Evolutionary conservation across 176 grass and related monocot genomes (phyloP).

Genomic region (Phyllostachys edulis): DNA sequence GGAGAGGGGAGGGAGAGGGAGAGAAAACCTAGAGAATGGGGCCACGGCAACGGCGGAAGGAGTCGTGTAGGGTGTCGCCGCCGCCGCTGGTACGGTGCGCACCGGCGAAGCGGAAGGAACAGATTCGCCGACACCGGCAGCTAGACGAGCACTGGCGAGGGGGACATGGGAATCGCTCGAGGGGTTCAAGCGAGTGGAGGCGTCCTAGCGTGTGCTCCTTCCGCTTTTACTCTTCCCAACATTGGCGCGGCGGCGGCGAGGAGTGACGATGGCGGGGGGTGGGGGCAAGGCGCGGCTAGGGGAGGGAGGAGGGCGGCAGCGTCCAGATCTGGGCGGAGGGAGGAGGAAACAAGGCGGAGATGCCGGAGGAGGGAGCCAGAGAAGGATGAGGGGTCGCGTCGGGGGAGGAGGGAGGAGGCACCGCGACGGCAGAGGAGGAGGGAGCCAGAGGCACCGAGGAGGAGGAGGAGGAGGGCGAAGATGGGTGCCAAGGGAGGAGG

Average conservation of each 20-base stretch:
- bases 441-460: too few species aligned
- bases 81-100: background rate
- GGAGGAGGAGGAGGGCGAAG: too few species aligned
- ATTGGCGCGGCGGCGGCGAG: background rate
- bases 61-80: background rate
- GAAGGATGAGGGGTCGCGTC: too few species aligned
- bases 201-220: background rate
- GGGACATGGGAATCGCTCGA: slow-evolving; percentile 28
- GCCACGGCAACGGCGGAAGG: background rate
- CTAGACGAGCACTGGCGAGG: slow-evolving; percentile 41
- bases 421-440: too few species aligned
- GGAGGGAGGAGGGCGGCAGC: too few species aligned
- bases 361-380: too few species aligned
- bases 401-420: too few species aligned
- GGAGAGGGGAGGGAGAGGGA: background rate
- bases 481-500: too few species aligned
- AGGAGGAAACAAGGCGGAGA: too few species aligned
- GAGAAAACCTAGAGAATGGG: slow-evolving; percentile 27
- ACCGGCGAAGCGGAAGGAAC: slow-evolving; percentile 6
- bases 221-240: background rate
- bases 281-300: background rate
- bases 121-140: slow-evolving; percentile 19
- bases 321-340: too few species aligned
- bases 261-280: background rate
- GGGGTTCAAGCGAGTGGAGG: background rate